phyloP scores from a whole-genome alignment of 2,329 filamentous ascomycete species.

The Teratosphaeria destructans region DNA sequence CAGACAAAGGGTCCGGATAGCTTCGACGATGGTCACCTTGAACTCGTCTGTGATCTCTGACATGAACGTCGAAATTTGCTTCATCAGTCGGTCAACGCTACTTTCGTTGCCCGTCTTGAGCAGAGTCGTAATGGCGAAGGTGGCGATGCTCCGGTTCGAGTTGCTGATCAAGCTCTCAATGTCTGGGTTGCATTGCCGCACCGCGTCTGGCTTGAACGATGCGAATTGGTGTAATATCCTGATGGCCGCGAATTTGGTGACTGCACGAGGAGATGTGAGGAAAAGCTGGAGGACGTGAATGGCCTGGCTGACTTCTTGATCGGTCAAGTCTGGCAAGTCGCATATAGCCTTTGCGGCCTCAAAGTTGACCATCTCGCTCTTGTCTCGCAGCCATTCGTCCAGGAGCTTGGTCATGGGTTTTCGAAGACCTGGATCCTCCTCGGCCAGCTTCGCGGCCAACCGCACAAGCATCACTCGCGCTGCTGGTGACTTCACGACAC shows the following conservation, averaged over 20 bases:
- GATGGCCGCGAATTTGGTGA: conserved; percentile 95
- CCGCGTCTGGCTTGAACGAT: conserved; percentile 87
- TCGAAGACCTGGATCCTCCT: conserved; percentile 79
- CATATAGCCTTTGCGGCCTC: conserved; percentile 97
- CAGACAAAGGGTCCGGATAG: conserved; percentile 87
- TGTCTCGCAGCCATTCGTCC: conserved; percentile 92
- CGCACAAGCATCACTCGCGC: conserved; percentile 87
- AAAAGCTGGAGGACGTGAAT: conserved; percentile 94
- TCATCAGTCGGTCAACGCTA: conserved; percentile 94
- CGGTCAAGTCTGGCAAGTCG: conserved; percentile 84
- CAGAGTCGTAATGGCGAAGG: conserved; percentile 94
- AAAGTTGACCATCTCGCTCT: conserved; percentile 99
- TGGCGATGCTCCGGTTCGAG: conserved; percentile 92
- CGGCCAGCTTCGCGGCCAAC: conserved; percentile 82
- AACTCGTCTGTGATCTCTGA: conserved; percentile 98
- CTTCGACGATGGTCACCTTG: conserved; percentile 99
- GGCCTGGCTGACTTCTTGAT: conserved; percentile 81
- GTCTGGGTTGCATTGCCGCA: conserved; percentile 89
- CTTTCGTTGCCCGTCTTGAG: conserved; percentile 98
- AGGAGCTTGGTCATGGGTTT: conserved; percentile 96
- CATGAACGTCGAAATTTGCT: conserved; percentile 98
- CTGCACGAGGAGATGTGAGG: conserved; percentile 85
- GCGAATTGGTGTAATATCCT: conserved; percentile 94
- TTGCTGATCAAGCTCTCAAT: conserved; percentile 96
- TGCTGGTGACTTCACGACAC: conserved; percentile 88